phyloP scores from a whole-genome alignment of 2,329 filamentous ascomycete species.

The Leptodontidium sp. region DNA sequence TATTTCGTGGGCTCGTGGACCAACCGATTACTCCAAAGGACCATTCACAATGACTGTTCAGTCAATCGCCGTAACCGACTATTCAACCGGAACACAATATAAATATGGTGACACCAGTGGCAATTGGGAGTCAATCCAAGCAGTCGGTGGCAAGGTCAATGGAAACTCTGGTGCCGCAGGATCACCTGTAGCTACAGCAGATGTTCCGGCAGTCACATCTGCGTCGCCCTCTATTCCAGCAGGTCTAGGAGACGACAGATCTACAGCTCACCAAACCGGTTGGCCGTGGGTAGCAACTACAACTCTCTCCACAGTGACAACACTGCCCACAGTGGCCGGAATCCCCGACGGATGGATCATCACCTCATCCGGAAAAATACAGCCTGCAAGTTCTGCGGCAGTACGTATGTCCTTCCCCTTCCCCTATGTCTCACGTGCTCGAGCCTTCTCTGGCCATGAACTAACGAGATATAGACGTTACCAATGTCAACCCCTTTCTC shows the following conservation, averaged over 20 bases:
- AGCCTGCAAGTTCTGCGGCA: constrained; percentile 73
- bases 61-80: constrained; percentile 81
- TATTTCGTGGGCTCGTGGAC: constrained; percentile 87
- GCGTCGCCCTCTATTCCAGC: constrained; percentile 73
- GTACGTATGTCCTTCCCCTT: constrained; percentile 62
- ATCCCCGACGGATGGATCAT: constrained; percentile 86
- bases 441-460: neutral
- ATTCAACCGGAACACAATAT: constrained; percentile 90
- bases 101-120: constrained; percentile 81
- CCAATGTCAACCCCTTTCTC: constrained; percentile 58
- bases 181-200: constrained; percentile 57
- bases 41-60: constrained; percentile 89
- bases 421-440: constrained; percentile 32
- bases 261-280: constrained; percentile 64
- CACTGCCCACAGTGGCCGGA: constrained; percentile 52
- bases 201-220: constrained; percentile 68
- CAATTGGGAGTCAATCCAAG: constrained; percentile 81
- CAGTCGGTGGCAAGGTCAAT: constrained; percentile 81
- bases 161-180: constrained; percentile 58
- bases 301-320: constrained; percentile 55
- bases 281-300: constrained; percentile 74
- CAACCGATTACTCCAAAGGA: constrained; percentile 82
- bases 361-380: constrained; percentile 79
- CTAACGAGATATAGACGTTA: constrained; percentile 51
- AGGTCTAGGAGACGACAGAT: constrained; percentile 67